These are phyloP conservation scores for Oidiodendron maius DNA, from an alignment of 495 filamentous ascomycete genomes.

Conservation along the genomic window DNA sequence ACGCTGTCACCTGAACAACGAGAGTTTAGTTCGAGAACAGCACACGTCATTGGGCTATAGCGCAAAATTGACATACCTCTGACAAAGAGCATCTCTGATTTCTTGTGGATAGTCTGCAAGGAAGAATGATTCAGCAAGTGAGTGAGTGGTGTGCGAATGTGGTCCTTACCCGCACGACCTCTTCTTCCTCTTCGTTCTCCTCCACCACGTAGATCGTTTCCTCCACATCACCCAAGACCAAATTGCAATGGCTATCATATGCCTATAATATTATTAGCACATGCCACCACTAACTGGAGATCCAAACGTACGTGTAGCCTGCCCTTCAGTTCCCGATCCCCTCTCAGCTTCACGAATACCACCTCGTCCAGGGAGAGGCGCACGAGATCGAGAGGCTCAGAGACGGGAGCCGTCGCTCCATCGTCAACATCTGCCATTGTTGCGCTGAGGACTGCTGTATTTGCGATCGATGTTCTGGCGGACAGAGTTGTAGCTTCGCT, in stretches of 20 bases:
- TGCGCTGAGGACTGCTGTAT: neutral
- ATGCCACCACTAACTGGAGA: neutral
- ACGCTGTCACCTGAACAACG: conserved; percentile 75
- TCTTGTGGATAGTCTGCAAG: conserved; percentile 83
- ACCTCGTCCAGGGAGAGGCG: conserved; percentile 89
- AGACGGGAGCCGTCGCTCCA: conserved; percentile 53
- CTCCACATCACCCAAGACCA: conserved; percentile 95
- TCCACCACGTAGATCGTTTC: conserved; percentile 95
- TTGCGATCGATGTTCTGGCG: neutral
- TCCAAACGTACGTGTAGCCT: conserved; percentile 71
- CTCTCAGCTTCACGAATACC: conserved; percentile 93
- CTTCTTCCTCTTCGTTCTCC: conserved; percentile 72
- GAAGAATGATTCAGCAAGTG: conserved; percentile 6
- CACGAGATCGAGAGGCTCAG: conserved; percentile 91
- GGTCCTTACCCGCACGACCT: conserved; percentile 18
- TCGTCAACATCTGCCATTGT: conserved; percentile 71
- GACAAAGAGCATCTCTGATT: conserved; percentile 99
- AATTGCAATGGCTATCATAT: conserved; percentile 97
- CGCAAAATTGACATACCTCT: conserved; percentile 56
- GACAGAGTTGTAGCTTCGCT: neutral
- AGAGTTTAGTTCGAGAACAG: too few species aligned
- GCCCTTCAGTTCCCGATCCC: conserved; percentile 92
- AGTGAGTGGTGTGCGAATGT: too few species aligned
- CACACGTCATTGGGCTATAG: too few species aligned
- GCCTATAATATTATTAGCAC: conserved; percentile 50